A percentile compares a stretch with the other conserved stretches of the same genome.
phyloP scores from a whole-genome alignment of 2,329 filamentous ascomycete species.

The Aspergillus sclerotialis region DNA sequence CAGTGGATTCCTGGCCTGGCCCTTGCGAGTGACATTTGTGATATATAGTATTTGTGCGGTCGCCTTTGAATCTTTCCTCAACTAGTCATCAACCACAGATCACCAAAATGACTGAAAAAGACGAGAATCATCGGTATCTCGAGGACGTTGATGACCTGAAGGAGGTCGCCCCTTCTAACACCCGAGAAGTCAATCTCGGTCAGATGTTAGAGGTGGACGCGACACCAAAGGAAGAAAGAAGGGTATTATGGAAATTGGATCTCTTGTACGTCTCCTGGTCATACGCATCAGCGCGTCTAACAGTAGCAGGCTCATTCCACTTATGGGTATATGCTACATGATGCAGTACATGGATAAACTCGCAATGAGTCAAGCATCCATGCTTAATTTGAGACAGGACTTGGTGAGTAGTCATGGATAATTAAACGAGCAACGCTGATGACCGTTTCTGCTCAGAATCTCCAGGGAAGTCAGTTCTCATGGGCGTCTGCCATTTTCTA shows the following conservation, averaged over 20 bases:
- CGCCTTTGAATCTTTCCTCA: too few relatives aligned
- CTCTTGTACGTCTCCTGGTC: constrained; percentile 11
- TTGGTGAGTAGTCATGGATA: constrained; percentile 9
- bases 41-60: too few relatives aligned
- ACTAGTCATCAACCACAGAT: too few relatives aligned
- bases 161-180: constrained; percentile 4
- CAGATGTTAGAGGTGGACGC: constrained; percentile 16
- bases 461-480: constrained; percentile 21
- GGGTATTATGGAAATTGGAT: constrained; percentile 21
- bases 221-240: constrained; percentile 17
- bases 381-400: constrained; percentile 19
- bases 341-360: constrained; percentile 25
- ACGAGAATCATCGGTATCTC: too few relatives aligned
- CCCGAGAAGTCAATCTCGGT: constrained; percentile 20
- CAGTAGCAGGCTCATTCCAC: constrained; percentile 15
- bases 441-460: constrained; percentile 8
- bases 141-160: constrained; percentile 12
- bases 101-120: too few relatives aligned
- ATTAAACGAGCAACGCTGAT: background rate
- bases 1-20: too few relatives aligned
- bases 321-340: constrained; percentile 24
- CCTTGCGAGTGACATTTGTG: too few relatives aligned
- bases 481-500: constrained; percentile 28
- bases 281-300: background rate
- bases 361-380: constrained; percentile 21